phyloP scores from a whole-genome alignment of 2,329 filamentous ascomycete genomes.

The Alternaria hordeiaustralica region DNA sequence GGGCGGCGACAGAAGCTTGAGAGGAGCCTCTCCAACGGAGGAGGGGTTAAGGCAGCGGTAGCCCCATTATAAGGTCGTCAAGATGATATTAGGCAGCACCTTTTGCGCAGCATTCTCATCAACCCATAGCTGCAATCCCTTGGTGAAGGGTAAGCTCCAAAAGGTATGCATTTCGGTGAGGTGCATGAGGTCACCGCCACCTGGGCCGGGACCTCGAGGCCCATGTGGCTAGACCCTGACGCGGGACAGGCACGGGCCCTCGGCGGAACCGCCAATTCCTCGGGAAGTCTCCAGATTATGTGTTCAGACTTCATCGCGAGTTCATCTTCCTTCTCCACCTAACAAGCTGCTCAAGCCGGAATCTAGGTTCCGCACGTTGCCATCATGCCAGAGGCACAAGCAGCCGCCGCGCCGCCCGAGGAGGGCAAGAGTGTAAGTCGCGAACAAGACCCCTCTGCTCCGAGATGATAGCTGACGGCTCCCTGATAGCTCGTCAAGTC shows the following conservation, averaged over 20 bases:
- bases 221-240: conserved; percentile 23
- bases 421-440: conserved; percentile 35
- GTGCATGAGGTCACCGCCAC: conserved; percentile 22
- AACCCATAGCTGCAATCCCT: conserved; percentile 11
- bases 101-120: background rate
- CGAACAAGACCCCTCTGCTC: background rate
- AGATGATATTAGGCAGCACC: background rate
- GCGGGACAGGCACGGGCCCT: conserved; percentile 4
- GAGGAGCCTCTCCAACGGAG: background rate
- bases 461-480: conserved; percentile 21
- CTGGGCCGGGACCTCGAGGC: conserved; percentile 14
- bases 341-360: conserved; percentile 16
- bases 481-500: conserved; percentile 42
- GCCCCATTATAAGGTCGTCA: background rate
- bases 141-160: background rate
- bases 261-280: conserved; percentile 11
- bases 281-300: conserved; percentile 2
- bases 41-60: background rate
- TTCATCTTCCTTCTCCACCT: background rate
- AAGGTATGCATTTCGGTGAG: conserved; percentile 9
- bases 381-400: conserved; percentile 41
- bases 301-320: conserved; percentile 14
- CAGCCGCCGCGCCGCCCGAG: conserved; percentile 18
- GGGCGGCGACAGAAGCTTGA: conserved; percentile 4
- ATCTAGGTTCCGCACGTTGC: conserved; percentile 14